A percentile compares a stretch with the other conserved stretches of the same genome.
Conservation (phyloP, 1,139 yeast genomes). For the Pichia norvegensis region DNA sequence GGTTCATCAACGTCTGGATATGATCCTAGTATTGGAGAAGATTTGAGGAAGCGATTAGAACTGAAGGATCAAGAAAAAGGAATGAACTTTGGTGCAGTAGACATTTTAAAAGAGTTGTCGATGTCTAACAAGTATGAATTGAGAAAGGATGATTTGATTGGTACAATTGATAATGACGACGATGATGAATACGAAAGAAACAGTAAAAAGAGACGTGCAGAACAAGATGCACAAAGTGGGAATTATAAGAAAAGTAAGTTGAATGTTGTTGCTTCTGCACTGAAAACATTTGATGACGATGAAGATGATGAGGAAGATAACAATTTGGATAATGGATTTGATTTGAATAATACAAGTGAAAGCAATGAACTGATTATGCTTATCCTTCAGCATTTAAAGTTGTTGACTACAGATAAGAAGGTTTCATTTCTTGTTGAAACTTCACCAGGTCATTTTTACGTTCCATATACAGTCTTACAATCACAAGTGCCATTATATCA, state of each 20-base stretch:
- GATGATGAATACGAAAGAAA: slow-evolving; percentile 27
- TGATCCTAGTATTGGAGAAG: slow-evolving; percentile 22
- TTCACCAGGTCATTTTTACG: slow-evolving; percentile 36
- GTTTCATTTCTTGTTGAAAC: slow-evolving; percentile 42
- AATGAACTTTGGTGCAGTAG: slow-evolving; percentile 42
- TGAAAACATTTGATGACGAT: slow-evolving; percentile 26
- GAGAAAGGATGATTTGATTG: slow-evolving; percentile 34
- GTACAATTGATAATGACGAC: slow-evolving; percentile 39
- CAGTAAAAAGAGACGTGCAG: slow-evolving; percentile 26
- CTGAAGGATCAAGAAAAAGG: slow-evolving; percentile 25
- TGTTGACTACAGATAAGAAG: slow-evolving; percentile 38
- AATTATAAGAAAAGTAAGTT: slow-evolving; percentile 20
- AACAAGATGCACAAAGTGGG: slow-evolving; percentile 3
- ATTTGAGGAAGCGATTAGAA: slow-evolving; percentile 17
- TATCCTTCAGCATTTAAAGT: slow-evolving; percentile 40
- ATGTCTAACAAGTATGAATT: slow-evolving; percentile 22
- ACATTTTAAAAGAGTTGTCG: slow-evolving; percentile 42
- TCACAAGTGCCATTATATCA: slow-evolving; percentile 44
- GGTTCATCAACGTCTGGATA: slow-evolving; percentile 25
- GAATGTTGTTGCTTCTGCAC: slow-evolving; percentile 16
- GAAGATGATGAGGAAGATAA: slow-evolving; percentile 26
- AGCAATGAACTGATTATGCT: slow-evolving; percentile 18
- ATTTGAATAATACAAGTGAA: slow-evolving; percentile 6
- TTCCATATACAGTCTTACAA: slow-evolving; percentile 39
- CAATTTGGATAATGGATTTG: slow-evolving; percentile 17